Base-by-base conservation (phyloP, 257 asterid genomes). In the Solanum dulcamara region DNA sequence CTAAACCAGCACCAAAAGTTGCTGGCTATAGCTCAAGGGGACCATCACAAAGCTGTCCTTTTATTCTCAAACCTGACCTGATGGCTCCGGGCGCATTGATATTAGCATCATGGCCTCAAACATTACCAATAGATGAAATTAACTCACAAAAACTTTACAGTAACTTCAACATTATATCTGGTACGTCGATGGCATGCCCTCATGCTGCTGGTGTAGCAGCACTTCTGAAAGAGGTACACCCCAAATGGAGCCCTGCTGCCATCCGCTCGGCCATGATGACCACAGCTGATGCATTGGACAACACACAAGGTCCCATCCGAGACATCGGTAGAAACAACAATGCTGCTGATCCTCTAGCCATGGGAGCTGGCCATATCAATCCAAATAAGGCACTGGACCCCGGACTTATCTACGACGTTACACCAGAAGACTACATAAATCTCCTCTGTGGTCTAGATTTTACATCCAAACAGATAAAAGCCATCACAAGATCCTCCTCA, bases 121-220 rank as follows among this genome's bases (percentile, higher is more conserved):
- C 85, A 4, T 33, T 87, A 4, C 24, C 91, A 0, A 90, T 68
- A 1, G 32, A 90, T 0, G 2, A 80, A 0, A 30, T 84, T 24
- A 44, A 10, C 4, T 88, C 93, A 0, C 90, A 89, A 2, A 4
- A 85, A 0, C 88, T 94, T 2, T 93, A 55, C 59, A 90, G 37
- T 22, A 71, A 71, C 20, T 95, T 91, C 89, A 94, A 93, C 85
- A 67, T 95, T 26, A 77, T 91, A 72, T 95, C 98, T 0, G 98
- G 98, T 0, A 95, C 98, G 4, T 95, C 98, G 3, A 95, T 95
- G 98, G 35, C 98, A 2, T 93, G 96, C 53, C 98, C 98, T 14
- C 98, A 94, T 57, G 90, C 91, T 1, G 86, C 95, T 0, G 98
- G 98, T 5, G 92, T 92, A 6, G 95, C 90, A 6, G 95, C 98